Base-by-base conservation (phyloP, 768 basidiomycete genomes). In the Tulasnella sp. region DNA sequence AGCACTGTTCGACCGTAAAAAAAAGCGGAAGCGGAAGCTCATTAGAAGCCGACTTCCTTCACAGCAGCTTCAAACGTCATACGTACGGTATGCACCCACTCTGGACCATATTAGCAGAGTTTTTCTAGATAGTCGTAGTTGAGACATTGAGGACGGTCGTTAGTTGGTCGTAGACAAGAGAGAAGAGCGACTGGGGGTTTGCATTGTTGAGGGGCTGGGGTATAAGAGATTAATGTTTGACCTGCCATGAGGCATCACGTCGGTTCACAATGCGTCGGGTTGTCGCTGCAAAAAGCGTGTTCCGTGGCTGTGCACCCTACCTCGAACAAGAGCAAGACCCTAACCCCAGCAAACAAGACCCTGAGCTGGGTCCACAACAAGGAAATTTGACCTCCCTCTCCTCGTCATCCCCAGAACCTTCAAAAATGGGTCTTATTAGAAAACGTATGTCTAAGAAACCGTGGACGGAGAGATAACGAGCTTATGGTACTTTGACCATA, bases 391-490 rank as follows among this genome's bases (percentile, higher is more conserved):
- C 26, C 34, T 34, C 68, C 22, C 67, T 29, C 42, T 39, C 34
- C 22, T 34, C 32, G 29, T 32, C 36, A 35, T 17, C 29, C 35
- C 66, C 40, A 17, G 40, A 69, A n/a, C 34, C 40, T 66, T 72
- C 64, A 52, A 72, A 44, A 35, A 89, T 90, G 88, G 88, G 88
- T 77, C 84, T 83, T 42, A 90, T 90, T 77, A 82, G 89, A 77
- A 90, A 90, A 80, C 87, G 89, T 89, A 75, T 74, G 85, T 76
- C 2, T 19, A 39, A 6, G 26, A 34, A 5, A 34, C 42, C 7
- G 0, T 32, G 36, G 52, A 36, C 64, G 22, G 36, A n/a, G 44
- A 34, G 40, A 29, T 4, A 29, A 37, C 29, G 41, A 36, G n/a
- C n/a, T 59, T 16, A 73, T 52, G 32, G 63, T 37, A 42, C 16